Evolutionary conservation across 1,139 yeast species (phyloP).

Genomic region (Hansenula anomala): DNA sequence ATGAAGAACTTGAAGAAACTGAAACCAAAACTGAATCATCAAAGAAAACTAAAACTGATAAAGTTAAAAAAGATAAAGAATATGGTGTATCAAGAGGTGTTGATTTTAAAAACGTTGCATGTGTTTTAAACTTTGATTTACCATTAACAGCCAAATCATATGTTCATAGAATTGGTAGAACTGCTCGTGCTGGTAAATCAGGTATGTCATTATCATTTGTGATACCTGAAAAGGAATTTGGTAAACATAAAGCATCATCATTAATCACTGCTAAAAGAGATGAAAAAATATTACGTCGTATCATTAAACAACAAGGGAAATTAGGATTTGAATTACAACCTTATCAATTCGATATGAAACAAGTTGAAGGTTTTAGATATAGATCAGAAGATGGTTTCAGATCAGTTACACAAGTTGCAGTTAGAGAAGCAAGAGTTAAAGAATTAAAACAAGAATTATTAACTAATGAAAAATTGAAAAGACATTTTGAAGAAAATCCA

Average conservation of each 20-base stretch:
- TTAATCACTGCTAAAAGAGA: constrained; percentile 71
- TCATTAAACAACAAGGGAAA: constrained; percentile 71
- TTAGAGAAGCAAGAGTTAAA: constrained; percentile 89
- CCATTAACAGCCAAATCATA: constrained; percentile 89
- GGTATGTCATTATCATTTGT: constrained; percentile 96
- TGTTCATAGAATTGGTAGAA: constrained; percentile 93
- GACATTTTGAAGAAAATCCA: constrained; percentile 98
- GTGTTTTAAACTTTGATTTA: constrained; percentile 92
- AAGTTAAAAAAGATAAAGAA: constrained; percentile 55
- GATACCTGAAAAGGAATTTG: constrained; percentile 77
- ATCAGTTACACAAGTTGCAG: constrained; percentile 84
- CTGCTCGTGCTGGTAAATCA: constrained; percentile 95
- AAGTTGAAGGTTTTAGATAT: constrained; percentile 93
- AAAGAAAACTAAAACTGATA: constrained; percentile 24
- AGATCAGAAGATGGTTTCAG: constrained; percentile 97
- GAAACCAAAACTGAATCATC: constrained; percentile 17
- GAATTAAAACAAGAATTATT: constrained; percentile 87
- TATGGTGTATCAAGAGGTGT: constrained; percentile 97
- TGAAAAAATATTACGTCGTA: constrained; percentile 76
- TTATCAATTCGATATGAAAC: constrained; percentile 86
- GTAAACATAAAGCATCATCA: constrained; percentile 82
- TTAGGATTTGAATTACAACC: constrained; percentile 74
- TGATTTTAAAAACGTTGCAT: constrained; percentile 93
- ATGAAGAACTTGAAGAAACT: constrained; percentile 26
- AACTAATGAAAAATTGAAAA: constrained; percentile 82